Evolutionary conservation across 1,139 yeast genomes (phyloP).

Genomic region (Chernovozyma aurita): DNA sequence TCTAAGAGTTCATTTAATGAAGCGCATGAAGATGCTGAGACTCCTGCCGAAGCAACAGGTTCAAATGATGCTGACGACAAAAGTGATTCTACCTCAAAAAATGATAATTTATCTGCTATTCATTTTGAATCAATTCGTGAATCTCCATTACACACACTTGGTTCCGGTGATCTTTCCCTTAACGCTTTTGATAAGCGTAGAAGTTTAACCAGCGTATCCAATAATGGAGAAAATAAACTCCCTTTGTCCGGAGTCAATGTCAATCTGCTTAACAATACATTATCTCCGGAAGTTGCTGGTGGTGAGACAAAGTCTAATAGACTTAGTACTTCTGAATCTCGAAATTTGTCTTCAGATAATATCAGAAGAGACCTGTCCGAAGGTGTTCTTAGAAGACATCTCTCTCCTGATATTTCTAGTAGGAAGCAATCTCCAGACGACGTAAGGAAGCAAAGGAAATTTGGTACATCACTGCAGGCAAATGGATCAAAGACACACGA

Average conservation of each 20-base stretch:
- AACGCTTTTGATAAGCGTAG: constrained; percentile 42
- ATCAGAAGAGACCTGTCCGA: background rate
- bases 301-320: background rate
- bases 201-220: constrained; percentile 2
- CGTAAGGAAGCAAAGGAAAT: background rate
- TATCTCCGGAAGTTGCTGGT: background rate
- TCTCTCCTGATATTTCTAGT: background rate
- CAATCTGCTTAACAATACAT: background rate
- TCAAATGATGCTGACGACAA: background rate
- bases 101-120: constrained; percentile 19
- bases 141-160: constrained; percentile 59
- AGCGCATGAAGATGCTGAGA: background rate
- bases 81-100: background rate
- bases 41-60: background rate
- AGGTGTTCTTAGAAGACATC: background rate
- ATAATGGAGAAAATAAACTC: too few relatives aligned
- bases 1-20: constrained; percentile 4
- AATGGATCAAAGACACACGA: background rate
- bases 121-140: constrained; percentile 59
- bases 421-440: background rate
- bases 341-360: background rate
- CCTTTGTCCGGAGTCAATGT: background rate
- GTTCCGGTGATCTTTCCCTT: constrained; percentile 65
- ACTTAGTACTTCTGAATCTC: too few relatives aligned
- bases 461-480: background rate